A percentile compares a stretch with the other conserved stretches of the same genome.
Evolutionary conservation across 257 asterid genomes (phyloP).

Genomic region (Przewalskia tangutica): DNA sequence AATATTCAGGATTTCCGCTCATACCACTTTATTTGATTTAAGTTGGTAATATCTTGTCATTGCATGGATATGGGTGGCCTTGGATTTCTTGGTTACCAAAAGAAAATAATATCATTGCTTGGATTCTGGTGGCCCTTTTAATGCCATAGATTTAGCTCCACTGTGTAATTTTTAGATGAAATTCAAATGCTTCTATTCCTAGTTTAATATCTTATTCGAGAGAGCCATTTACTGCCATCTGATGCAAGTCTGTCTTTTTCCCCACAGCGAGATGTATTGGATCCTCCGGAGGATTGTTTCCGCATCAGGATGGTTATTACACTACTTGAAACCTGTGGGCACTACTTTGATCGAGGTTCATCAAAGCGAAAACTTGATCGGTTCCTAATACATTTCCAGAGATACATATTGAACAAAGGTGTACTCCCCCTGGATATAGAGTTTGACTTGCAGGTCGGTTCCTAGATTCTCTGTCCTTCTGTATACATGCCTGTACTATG

Average conservation of each 20-base stretch:
- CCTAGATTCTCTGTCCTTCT: background rate
- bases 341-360: slow-evolving; percentile 95
- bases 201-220: background rate
- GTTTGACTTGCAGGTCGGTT: slow-evolving; percentile 93
- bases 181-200: background rate
- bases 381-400: slow-evolving; percentile 88
- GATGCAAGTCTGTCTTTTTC: slow-evolving; percentile 44
- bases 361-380: slow-evolving; percentile 97
- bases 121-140: background rate
- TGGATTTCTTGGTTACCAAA: background rate
- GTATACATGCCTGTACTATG: background rate
- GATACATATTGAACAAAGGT: slow-evolving; percentile 77
- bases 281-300: slow-evolving; percentile 94
- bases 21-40: background rate
- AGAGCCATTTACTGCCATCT: slow-evolving; percentile 16
- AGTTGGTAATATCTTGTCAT: background rate
- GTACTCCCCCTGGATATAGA: slow-evolving; percentile 88
- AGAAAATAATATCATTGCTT: background rate
- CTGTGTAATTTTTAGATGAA: background rate
- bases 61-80: background rate
- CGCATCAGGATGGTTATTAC: slow-evolving; percentile 90
- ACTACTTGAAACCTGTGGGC: slow-evolving; percentile 98
- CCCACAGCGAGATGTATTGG: slow-evolving; percentile 74
- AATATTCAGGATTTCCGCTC: background rate
- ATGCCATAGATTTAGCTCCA: background rate